phyloP scores from a whole-genome alignment of 1,139 yeast genomes.

The Scheffersomyces quercinus region DNA sequence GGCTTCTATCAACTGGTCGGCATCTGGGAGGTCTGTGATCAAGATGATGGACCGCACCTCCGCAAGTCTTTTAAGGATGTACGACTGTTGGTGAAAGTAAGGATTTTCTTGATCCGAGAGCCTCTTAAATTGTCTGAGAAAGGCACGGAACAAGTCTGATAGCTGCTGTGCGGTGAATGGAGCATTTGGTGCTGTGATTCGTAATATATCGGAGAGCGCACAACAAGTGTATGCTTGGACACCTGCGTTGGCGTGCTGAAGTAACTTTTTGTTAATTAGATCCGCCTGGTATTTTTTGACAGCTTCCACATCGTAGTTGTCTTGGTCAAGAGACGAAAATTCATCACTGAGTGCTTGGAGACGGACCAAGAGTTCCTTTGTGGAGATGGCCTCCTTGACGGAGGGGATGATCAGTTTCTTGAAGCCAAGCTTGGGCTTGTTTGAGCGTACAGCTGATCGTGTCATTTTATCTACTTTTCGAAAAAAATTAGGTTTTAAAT shows the following conservation, averaged over 20 bases:
- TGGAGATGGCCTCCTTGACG: conserved; percentile 53
- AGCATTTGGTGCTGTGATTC: conserved; percentile 88
- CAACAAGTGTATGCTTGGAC: conserved; percentile 74
- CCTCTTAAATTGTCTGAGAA: conserved; percentile 61
- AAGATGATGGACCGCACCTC: conserved; percentile 81
- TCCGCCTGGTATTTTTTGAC: conserved; percentile 50
- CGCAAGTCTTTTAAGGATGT: conserved; percentile 67
- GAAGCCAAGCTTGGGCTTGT: conserved; percentile 21
- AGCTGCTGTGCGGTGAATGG: conserved; percentile 73
- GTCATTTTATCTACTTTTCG: not conserved
- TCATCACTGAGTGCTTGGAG: conserved; percentile 57
- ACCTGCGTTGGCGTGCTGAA: conserved; percentile 65
- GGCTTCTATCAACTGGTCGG: conserved; percentile 53
- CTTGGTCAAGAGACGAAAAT: conserved; percentile 62
- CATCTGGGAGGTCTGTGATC: conserved; percentile 71
- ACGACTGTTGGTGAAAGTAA: conserved; percentile 65
- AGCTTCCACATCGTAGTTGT: conserved; percentile 46
- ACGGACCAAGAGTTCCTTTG: conserved; percentile 54
- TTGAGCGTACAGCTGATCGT: not conserved
- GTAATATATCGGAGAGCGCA: conserved; percentile 71
- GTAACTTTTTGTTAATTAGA: conserved; percentile 57
- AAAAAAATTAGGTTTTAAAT: too few species aligned
- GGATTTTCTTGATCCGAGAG: conserved; percentile 62
- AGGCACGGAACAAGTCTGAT: conserved; percentile 59
- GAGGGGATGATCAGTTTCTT: conserved; percentile 55